Conservation (phyloP, 371 early-diverging fungal species). For the Mucor piriformis region DNA sequence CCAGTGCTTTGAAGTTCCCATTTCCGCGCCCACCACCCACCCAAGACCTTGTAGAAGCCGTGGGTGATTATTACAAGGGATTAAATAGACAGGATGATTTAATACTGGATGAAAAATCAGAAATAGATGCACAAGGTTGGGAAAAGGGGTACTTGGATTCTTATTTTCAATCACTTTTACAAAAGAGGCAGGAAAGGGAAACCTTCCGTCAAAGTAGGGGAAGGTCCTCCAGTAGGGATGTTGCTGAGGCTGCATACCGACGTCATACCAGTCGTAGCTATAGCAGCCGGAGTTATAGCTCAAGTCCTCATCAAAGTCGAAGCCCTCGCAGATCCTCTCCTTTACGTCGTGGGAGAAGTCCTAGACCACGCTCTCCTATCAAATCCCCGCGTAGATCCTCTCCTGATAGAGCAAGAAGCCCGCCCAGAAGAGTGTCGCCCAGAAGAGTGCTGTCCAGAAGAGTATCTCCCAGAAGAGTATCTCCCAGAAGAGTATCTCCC, state of each 20-base stretch:
- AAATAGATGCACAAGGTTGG: conserved; percentile 61
- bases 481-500: too few species aligned
- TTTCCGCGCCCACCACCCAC: conserved; percentile 30
- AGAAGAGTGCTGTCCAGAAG: too few species aligned
- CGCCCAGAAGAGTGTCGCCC: neutral
- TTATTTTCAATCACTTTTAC: conserved; percentile 26
- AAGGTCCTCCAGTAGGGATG: conserved; percentile 1
- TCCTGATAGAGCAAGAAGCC: conserved; percentile 17
- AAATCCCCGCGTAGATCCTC: conserved; percentile 1
- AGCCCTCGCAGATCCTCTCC: neutral
- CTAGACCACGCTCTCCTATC: neutral
- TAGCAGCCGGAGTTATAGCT: neutral
- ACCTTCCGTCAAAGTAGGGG: conserved; percentile 1
- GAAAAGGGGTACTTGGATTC: conserved; percentile 55
- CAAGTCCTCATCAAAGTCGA: neutral
- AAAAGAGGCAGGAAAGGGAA: conserved; percentile 12
- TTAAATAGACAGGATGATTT: conserved; percentile 29
- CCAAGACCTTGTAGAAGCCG: conserved; percentile 31
- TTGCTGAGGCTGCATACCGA: neutral
- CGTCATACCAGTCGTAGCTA: conserved; percentile 5
- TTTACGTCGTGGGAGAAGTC: conserved; percentile 2
- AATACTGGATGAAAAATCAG: conserved; percentile 26
- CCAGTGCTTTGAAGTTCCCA: conserved; percentile 36
- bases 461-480: neutral
- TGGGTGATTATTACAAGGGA: conserved; percentile 55